A percentile compares a stretch with the other conserved stretches of the same genome.
These are phyloP conservation scores for Ganoderma lucidum DNA, from an alignment of 1,284 basidiomycete genomes.

Conservation along the genomic window DNA sequence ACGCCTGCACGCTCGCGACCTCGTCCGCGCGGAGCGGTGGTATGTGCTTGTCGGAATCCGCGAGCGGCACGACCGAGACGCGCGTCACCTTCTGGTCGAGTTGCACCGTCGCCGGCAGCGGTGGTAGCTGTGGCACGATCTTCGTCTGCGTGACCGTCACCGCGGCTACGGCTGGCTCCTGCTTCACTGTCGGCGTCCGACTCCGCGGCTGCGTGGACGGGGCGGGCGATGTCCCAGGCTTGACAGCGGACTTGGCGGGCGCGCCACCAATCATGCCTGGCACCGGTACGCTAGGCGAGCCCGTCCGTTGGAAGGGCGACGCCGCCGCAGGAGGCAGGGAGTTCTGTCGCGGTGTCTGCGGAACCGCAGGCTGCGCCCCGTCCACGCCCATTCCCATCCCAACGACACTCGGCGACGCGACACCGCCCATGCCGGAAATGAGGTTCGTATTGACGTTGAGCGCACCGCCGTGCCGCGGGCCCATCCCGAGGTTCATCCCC, in stretches of 20 bases:
- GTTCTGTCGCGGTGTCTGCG: constrained; percentile 35
- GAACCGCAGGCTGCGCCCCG: constrained; percentile 11
- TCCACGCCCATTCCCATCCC: constrained; percentile 21
- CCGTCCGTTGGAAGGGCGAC: constrained; percentile 30
- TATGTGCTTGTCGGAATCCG: constrained; percentile 59
- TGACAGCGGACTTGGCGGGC: constrained; percentile 12
- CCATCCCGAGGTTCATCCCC: constrained; percentile 21
- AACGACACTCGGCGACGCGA: neutral
- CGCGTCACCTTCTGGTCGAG: constrained; percentile 71
- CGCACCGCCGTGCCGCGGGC: constrained; percentile 5
- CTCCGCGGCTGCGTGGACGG: constrained; percentile 13
- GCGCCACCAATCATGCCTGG: constrained; percentile 18
- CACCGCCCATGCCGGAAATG: neutral
- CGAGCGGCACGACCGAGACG: constrained; percentile 69
- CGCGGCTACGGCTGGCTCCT: neutral
- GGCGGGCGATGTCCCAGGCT: constrained; percentile 14
- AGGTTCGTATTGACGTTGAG: constrained; percentile 31
- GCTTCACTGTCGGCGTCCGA: neutral
- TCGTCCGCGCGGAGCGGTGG: constrained; percentile 60
- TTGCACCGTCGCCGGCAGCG: constrained; percentile 41
- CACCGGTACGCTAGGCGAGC: constrained; percentile 20
- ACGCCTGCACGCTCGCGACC: constrained; percentile 53
- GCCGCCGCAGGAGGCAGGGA: constrained; percentile 35
- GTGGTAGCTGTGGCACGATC: constrained; percentile 38
- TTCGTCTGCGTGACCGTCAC: constrained; percentile 29